Evolutionary conservation across 2,329 filamentous ascomycete species (phyloP).

Genomic region (Blastomyces percursus): DNA sequence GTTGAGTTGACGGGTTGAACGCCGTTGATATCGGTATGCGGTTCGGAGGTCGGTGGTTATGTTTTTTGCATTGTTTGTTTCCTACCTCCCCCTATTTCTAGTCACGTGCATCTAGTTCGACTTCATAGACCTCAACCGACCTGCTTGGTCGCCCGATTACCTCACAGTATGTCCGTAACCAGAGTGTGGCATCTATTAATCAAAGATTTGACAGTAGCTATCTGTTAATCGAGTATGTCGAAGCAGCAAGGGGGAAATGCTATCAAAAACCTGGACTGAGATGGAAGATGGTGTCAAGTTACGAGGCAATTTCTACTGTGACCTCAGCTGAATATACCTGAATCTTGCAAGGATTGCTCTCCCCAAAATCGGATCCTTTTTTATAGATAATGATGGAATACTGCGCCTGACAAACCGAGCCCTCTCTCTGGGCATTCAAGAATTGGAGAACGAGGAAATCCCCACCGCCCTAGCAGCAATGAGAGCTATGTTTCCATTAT

Average conservation of each 20-base stretch:
- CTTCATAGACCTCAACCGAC: too few relatives aligned
- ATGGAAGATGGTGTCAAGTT: slow-evolving; percentile 5
- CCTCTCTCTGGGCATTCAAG: slow-evolving; percentile 15
- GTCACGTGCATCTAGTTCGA: too few relatives aligned
- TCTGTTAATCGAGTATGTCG: slow-evolving; percentile 11
- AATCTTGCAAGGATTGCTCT: neutral
- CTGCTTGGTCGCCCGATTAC: neutral
- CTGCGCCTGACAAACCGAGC: slow-evolving; percentile 14
- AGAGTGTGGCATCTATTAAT: neutral
- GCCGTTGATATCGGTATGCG: too few relatives aligned
- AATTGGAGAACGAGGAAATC: slow-evolving; percentile 17
- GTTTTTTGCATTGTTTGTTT: neutral
- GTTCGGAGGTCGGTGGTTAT: neutral
- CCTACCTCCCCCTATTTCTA: too few relatives aligned
- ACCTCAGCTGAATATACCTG: slow-evolving; percentile 9
- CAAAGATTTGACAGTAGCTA: slow-evolving; percentile 1
- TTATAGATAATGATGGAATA: slow-evolving; percentile 11
- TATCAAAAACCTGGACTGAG: slow-evolving; percentile 8
- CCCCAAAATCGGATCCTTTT: slow-evolving; percentile 14
- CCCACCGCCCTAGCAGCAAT: slow-evolving; percentile 19
- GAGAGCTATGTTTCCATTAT: slow-evolving; percentile 21
- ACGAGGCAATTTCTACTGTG: slow-evolving; percentile 10
- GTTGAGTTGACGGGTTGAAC: too few relatives aligned
- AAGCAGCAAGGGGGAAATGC: slow-evolving; percentile 8
- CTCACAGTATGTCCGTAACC: slow-evolving; percentile 2